phyloP scores from a whole-genome alignment of 148 eudicot species.

The Pharnaceum exiguum region DNA sequence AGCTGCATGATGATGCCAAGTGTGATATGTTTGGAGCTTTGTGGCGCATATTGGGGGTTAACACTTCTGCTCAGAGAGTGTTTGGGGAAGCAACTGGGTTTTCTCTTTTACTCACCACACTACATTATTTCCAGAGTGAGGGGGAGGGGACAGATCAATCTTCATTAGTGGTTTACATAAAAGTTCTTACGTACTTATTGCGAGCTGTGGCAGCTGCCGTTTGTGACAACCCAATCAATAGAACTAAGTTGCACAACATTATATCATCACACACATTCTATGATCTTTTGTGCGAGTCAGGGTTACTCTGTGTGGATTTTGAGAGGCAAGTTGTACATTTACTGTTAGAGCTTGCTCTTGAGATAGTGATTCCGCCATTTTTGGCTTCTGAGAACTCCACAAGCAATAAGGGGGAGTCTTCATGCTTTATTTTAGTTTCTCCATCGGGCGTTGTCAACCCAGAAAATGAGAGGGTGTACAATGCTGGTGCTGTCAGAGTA shows the following conservation, averaged over 20 bases:
- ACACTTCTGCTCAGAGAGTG: constrained; percentile 78
- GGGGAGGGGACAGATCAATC: constrained; percentile 41
- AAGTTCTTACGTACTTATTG: constrained; percentile 75
- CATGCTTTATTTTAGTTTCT: constrained; percentile 55
- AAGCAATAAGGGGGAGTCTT: constrained; percentile 33
- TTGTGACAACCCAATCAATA: constrained; percentile 68
- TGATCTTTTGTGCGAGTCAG: constrained; percentile 86
- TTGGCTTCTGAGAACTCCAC: constrained; percentile 42
- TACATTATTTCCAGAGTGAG: constrained; percentile 74
- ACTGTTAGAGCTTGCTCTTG: constrained; percentile 88
- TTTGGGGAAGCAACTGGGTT: constrained; percentile 99
- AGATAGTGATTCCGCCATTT: constrained; percentile 84
- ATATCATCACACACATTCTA: constrained; percentile 77
- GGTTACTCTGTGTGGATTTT: constrained; percentile 75
- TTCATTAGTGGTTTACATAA: constrained; percentile 36
- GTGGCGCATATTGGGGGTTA: constrained; percentile 88
- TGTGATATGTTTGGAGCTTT: constrained; percentile 89
- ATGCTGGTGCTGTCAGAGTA: constrained; percentile 88
- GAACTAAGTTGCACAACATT: constrained; percentile 62
- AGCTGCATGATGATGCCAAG: constrained; percentile 73
- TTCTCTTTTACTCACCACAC: constrained; percentile 81
- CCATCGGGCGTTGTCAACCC: constrained; percentile 64
- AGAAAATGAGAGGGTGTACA: constrained; percentile 72
- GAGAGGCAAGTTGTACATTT: constrained; percentile 94
- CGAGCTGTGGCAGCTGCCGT: constrained; percentile 85